Evolutionary conservation across 1,284 basidiomycete genomes (phyloP), one percentile per base, ranked within the genome.

Genomic region (Cryptococcus floricola): DNA sequence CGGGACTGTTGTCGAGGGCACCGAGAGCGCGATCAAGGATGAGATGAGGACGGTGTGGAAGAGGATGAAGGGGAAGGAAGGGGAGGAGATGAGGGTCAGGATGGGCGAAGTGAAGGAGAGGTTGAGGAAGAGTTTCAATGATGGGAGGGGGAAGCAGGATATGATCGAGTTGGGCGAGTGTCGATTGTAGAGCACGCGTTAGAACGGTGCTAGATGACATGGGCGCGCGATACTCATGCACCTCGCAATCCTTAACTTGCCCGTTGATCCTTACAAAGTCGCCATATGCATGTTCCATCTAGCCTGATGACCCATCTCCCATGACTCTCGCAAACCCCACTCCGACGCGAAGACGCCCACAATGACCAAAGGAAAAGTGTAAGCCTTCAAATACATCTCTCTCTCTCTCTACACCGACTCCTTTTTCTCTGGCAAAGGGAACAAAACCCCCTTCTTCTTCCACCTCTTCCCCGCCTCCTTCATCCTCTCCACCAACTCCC

Each of bases 1-100:
- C 41, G 62, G 66, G 2, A 64, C 66, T 8, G 38, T 54, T 28
- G 48, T 66, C 38, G 45, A 61, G 16, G 64, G 66, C 13, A 66
- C 64, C 3, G 64, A 64, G 31, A 59, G 59, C 34, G 62, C 64
- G n/a, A 62, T 68, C 54, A 66, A 60, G 53, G 50, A 51, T 9
- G 65, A 68, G 53, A 47, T 65, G 52, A 47, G 37, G 23, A 47
- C 60, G 2, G 45, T 59, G 8, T 63, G 59, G 61, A 19, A 28
- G 5, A 46, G 28, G 37, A 39, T 64, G 4, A 37, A 39, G 19
- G 61, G 65, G 25, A 19, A 38, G 5, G 56, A 65, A 28, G 63
- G 65, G 5, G 52, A 58, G 25, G 54, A 49, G 31, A 55, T 63
- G 57, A 56, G 58, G 25, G 46, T 48, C 48, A 56, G 53, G 7